phyloP scores from a whole-genome alignment of 306 rosid genomes.

The Medicago truncatula region DNA sequence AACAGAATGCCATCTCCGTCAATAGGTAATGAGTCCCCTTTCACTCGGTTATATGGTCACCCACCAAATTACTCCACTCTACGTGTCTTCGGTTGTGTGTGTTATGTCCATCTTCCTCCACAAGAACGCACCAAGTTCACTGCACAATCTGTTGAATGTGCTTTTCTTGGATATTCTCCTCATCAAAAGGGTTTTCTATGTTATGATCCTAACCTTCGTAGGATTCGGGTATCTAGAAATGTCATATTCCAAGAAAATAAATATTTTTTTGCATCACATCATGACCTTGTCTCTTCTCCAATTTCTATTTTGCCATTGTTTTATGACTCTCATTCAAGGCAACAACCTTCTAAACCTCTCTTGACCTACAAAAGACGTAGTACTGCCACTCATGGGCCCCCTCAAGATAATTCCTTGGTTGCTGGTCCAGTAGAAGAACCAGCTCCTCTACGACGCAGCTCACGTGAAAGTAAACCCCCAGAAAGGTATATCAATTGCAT shows the following conservation, averaged over 20 bases:
- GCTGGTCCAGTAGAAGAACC: not conserved
- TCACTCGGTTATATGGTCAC: not conserved
- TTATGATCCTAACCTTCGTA: not conserved
- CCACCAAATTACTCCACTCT: not conserved
- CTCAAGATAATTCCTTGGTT: not conserved
- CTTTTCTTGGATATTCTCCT: not conserved
- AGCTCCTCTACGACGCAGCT: not conserved
- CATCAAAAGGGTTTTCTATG: not conserved
- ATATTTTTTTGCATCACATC: not conserved
- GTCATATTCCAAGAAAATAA: not conserved
- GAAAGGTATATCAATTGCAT: not conserved
- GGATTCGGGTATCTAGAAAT: not conserved
- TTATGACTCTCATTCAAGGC: not conserved
- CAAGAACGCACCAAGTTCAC: constrained; percentile 4
- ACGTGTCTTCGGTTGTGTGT: not conserved
- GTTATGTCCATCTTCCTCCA: constrained; percentile 3
- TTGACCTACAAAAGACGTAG: too few relatives aligned
- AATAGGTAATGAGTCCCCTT: not conserved
- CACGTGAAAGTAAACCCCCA: not conserved
- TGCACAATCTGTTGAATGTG: not conserved
- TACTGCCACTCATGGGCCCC: not conserved
- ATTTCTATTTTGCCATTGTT: not conserved
- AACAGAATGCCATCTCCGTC: not conserved
- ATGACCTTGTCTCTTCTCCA: not conserved
- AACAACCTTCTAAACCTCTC: not conserved